Conservation (phyloP, 805 yeast species). For the Torulaspora maleeae region DNA sequence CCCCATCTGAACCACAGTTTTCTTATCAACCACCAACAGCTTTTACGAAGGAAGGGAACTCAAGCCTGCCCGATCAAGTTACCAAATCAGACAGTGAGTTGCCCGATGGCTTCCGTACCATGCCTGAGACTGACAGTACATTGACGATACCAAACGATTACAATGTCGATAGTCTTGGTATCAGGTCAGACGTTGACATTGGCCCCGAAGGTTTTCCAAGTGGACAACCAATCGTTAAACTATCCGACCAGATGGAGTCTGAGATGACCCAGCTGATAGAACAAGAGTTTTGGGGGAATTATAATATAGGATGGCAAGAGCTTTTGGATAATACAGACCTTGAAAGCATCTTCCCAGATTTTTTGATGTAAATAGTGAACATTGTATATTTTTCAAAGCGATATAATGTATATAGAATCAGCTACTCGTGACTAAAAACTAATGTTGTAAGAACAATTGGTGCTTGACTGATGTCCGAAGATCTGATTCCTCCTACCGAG, state of each 20-base stretch:
- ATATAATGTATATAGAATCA: no score
- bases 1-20: neutral
- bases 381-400: no score
- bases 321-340: constrained; percentile 11
- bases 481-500: neutral
- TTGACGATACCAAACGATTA: neutral
- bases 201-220: neutral
- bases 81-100: neutral
- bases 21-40: neutral
- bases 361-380: constrained; percentile 1
- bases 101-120: neutral
- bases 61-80: neutral
- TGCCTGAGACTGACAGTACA: neutral
- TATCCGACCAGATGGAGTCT: constrained; percentile 2
- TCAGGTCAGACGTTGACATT: neutral
- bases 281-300: constrained; percentile 27
- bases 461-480: no score
- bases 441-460: neutral
- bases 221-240: neutral
- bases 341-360: constrained; percentile 8
- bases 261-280: constrained; percentile 20
- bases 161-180: neutral
- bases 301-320: constrained; percentile 25
- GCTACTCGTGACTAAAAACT: neutral
- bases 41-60: neutral